Evolutionary conservation across 2,329 filamentous ascomycete genomes (phyloP).

Genomic region (Lojkania enalia): DNA sequence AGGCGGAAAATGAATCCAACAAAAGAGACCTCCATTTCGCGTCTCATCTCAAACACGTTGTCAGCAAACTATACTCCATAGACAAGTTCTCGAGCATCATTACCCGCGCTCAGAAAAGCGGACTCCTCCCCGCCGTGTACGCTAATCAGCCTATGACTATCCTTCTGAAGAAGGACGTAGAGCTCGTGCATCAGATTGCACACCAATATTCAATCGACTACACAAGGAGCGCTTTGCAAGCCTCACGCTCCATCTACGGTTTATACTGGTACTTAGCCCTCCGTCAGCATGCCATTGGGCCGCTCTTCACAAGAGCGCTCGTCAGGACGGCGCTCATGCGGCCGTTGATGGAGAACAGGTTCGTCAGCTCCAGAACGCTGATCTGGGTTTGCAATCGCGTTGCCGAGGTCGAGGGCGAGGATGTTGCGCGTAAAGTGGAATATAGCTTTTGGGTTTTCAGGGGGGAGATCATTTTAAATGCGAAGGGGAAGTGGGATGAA

Average conservation of each 20-base stretch:
- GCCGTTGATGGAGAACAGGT: conserved; percentile 31
- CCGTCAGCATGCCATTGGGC: conserved; percentile 27
- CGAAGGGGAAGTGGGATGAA: conserved; percentile 20
- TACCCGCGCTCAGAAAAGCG: conserved; percentile 20
- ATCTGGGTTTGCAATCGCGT: conserved; percentile 37
- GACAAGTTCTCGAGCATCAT: conserved; percentile 21
- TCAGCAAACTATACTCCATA: too few relatives aligned
- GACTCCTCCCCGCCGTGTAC: conserved; percentile 16
- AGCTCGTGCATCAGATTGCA: conserved; percentile 38
- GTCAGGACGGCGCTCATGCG: conserved; percentile 29
- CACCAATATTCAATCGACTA: conserved; percentile 35
- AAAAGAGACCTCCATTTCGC: conserved; percentile 13
- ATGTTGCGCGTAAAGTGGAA: conserved; percentile 32
- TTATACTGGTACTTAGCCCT: conserved; percentile 31
- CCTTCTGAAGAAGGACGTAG: neutral
- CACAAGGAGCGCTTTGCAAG: conserved; percentile 21
- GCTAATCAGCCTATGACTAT: neutral
- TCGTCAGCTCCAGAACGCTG: conserved; percentile 32
- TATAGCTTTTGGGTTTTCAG: conserved; percentile 31
- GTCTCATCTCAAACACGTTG: conserved; percentile 8
- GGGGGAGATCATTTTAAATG: conserved; percentile 31
- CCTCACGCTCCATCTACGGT: conserved; percentile 32
- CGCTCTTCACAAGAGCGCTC: conserved; percentile 35
- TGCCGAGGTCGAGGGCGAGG: conserved; percentile 31
- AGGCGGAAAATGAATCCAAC: too few relatives aligned